Evolutionary conservation across 306 rosid genomes (phyloP).

Genomic region (Cicer bijugum): DNA sequence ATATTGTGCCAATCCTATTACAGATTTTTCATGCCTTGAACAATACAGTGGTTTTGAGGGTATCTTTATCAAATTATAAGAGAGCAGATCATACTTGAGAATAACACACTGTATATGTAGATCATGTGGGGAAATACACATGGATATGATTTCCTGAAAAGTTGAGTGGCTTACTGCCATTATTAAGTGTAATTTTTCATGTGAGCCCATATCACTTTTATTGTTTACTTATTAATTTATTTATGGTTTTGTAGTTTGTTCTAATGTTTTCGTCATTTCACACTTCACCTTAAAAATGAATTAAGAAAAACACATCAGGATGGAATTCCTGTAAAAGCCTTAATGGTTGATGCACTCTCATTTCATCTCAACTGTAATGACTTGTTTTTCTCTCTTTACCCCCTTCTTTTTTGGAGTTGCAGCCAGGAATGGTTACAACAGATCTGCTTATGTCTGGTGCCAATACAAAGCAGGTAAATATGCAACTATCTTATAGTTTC

Average conservation of each 20-base stretch:
- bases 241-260: background rate
- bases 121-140: conserved; percentile 1
- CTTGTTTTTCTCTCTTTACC: conserved; percentile 14
- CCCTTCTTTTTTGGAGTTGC: conserved; percentile 45
- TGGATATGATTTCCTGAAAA: background rate
- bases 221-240: background rate
- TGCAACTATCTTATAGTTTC: conserved; percentile 28
- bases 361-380: conserved; percentile 11
- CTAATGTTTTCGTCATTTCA: conserved; percentile 17
- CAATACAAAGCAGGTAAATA: conserved; percentile 79
- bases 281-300: conserved; percentile 27
- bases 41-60: conserved; percentile 26
- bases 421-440: conserved; percentile 99
- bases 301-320: conserved; percentile 14
- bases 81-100: background rate
- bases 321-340: conserved; percentile 4
- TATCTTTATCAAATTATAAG: background rate
- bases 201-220: background rate
- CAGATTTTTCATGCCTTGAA: background rate
- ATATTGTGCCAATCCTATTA: conserved; percentile 10
- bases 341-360: background rate
- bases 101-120: background rate
- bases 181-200: background rate
- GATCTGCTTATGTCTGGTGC: conserved; percentile 99
- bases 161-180: background rate